Evolutionary conservation across 2,329 filamentous ascomycete species (phyloP).

Genomic region (Venturia asperata): DNA sequence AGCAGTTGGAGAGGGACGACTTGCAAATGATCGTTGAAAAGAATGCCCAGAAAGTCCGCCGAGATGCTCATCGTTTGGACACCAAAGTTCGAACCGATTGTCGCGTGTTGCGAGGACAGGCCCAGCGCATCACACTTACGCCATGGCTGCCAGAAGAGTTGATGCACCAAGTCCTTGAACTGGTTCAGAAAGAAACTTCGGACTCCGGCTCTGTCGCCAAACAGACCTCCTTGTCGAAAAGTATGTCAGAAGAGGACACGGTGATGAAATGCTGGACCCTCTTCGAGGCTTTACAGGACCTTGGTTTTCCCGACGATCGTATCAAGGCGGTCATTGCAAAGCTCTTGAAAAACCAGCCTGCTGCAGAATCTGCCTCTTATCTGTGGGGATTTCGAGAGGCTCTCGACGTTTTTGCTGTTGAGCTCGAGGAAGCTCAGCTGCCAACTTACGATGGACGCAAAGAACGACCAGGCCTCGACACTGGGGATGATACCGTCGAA

Average conservation of each 20-base stretch:
- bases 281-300: conserved; percentile 75
- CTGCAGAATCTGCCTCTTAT: conserved; percentile 47
- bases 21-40: conserved; percentile 84
- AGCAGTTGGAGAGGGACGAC: conserved; percentile 81
- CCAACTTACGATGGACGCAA: conserved; percentile 14
- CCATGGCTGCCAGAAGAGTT: conserved; percentile 78
- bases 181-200: conserved; percentile 58
- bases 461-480: neutral
- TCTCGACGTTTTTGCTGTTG: conserved; percentile 81
- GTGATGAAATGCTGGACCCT: conserved; percentile 78
- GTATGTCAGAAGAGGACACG: conserved; percentile 65
- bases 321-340: conserved; percentile 59
- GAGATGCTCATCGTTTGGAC: conserved; percentile 70
- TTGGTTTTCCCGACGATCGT: conserved; percentile 62
- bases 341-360: conserved; percentile 58
- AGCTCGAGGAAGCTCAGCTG: conserved; percentile 57
- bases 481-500: neutral
- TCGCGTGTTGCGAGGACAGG: conserved; percentile 70
- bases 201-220: conserved; percentile 43
- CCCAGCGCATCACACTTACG: conserved; percentile 61
- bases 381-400: conserved; percentile 84
- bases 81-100: conserved; percentile 77
- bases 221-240: conserved; percentile 32
- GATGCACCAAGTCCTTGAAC: conserved; percentile 66
- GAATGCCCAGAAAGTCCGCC: conserved; percentile 67